Conservation (phyloP, 768 basidiomycete genomes). For the Lactarius pseudohatsudake region DNA sequence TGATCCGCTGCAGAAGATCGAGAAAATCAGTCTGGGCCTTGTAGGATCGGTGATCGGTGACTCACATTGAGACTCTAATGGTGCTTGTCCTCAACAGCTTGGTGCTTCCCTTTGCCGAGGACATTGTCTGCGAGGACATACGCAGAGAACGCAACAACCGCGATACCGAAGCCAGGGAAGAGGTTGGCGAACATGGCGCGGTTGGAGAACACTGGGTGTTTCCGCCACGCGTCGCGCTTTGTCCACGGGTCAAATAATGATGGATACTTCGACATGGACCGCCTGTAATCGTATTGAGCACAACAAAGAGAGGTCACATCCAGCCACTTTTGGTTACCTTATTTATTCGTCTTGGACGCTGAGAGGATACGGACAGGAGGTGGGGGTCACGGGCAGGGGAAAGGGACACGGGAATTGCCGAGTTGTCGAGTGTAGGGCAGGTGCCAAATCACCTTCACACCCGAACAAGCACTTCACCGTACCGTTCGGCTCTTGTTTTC, state of each 20-base stretch:
- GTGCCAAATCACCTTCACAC: constrained; percentile 39
- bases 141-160: constrained; percentile 85
- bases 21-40: not conserved
- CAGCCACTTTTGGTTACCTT: not conserved
- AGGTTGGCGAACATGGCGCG: constrained; percentile 85
- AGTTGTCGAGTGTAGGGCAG: constrained; percentile 54
- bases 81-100: constrained; percentile 23
- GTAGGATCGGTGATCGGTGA: not conserved
- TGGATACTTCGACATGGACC: constrained; percentile 42
- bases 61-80: constrained; percentile 11
- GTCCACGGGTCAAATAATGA: constrained; percentile 94
- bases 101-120: constrained; percentile 36
- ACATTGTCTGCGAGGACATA: constrained; percentile 85
- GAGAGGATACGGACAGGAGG: not conserved
- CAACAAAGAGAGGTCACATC: not conserved
- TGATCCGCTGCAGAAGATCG: not conserved
- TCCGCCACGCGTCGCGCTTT: constrained; percentile 90
- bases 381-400: constrained; percentile 6
- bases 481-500: constrained; percentile 27
- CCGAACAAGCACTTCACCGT: constrained; percentile 24
- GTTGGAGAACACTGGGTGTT: constrained; percentile 83
- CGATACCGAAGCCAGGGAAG: constrained; percentile 95
- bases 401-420: constrained; percentile 19
- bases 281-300: not conserved
- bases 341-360: not conserved